Conservation (phyloP, 2,329 filamentous ascomycete species). For the Davidsoniella australis region DNA sequence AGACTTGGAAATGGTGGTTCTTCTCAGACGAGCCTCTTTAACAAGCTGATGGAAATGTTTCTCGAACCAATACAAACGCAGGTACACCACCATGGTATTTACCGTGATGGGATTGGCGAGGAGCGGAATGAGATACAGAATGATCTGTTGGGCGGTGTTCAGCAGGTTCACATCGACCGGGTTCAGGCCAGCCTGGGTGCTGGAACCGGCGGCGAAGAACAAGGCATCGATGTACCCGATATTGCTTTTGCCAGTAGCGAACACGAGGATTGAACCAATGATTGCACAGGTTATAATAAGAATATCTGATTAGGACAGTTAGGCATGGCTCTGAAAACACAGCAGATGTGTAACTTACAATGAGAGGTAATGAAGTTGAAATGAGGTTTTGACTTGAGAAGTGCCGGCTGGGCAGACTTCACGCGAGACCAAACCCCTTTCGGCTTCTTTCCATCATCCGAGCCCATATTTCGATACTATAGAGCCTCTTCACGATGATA, state of each 20-base stretch:
- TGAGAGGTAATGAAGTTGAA: constrained; percentile 73
- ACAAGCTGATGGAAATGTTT: constrained; percentile 81
- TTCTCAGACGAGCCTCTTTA: constrained; percentile 48
- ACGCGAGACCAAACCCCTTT: constrained; percentile 25
- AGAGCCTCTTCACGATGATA: no score
- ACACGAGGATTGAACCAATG: constrained; percentile 62
- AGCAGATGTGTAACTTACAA: constrained; percentile 34
- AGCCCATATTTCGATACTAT: background rate
- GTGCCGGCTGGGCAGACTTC: constrained; percentile 35
- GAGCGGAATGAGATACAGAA: constrained; percentile 55
- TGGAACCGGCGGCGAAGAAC: constrained; percentile 69
- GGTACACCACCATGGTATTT: constrained; percentile 72
- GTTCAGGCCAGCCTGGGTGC: constrained; percentile 88
- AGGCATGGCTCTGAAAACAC: background rate
- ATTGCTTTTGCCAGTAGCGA: constrained; percentile 35
- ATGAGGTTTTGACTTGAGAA: constrained; percentile 43
- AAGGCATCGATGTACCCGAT: constrained; percentile 73
- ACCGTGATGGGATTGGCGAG: constrained; percentile 71
- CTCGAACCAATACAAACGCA: constrained; percentile 95
- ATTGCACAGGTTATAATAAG: constrained; percentile 65
- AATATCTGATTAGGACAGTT: constrained; percentile 35
- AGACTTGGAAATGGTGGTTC: constrained; percentile 47
- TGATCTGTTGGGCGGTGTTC: constrained; percentile 55
- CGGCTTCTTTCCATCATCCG: constrained; percentile 5
- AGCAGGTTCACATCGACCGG: constrained; percentile 52